phyloP scores from a whole-genome alignment of 306 rosid species.

The Gleditsia sinensis region DNA sequence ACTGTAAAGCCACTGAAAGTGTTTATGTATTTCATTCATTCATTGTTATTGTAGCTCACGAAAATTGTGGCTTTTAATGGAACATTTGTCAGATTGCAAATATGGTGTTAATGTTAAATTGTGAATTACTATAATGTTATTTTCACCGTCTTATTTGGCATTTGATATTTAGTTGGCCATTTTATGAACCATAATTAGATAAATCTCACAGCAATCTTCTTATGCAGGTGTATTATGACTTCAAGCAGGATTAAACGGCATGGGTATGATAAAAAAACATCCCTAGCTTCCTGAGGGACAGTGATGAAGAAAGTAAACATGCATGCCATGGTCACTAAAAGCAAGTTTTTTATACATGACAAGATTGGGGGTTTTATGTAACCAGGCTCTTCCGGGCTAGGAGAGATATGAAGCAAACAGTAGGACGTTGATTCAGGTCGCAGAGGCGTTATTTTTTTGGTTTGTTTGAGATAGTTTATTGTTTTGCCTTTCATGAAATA shows the following conservation, averaged over 20 bases:
- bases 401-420: slow-evolving; percentile 1
- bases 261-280: neutral
- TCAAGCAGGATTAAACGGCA: slow-evolving; percentile 14
- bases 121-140: neutral
- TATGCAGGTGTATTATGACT: slow-evolving; percentile 24
- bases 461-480: neutral
- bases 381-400: slow-evolving; percentile 20
- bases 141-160: slow-evolving; percentile 11
- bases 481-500: neutral
- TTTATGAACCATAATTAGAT: slow-evolving; percentile 1
- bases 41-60: neutral
- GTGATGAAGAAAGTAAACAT: neutral
- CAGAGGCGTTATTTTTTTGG: neutral
- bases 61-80: slow-evolving; percentile 8
- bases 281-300: neutral
- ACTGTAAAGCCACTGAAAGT: neutral
- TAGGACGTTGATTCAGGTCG: slow-evolving; percentile 6
- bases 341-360: neutral
- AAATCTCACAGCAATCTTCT: neutral
- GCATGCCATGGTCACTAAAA: slow-evolving; percentile 4
- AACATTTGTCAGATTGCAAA: slow-evolving; percentile 12
- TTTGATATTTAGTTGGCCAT: slow-evolving; percentile 13
- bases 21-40: neutral
- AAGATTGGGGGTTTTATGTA: slow-evolving; percentile 31
- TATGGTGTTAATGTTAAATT: neutral